Conservation (phyloP, 2,329 filamentous ascomycete species). For the Clarireedia paspali region DNA sequence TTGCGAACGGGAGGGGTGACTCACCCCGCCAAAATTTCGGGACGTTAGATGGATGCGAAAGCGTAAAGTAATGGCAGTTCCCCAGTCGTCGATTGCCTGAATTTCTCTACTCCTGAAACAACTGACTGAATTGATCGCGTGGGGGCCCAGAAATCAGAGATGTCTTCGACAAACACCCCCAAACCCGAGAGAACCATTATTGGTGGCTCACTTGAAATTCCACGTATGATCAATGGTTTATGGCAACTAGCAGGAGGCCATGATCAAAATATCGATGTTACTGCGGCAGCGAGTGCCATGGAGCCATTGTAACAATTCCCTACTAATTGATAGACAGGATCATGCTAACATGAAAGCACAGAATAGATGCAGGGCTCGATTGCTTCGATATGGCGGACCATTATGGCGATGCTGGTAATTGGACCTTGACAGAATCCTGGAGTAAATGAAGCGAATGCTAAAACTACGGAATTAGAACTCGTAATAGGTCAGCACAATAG, state of each 20-base stretch:
- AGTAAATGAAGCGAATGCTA: neutral
- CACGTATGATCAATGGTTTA: slow-evolving; percentile 13
- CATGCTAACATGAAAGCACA: neutral
- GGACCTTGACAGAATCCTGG: neutral
- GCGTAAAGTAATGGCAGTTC: too few relatives aligned
- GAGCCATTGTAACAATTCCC: slow-evolving; percentile 6
- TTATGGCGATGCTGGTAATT: slow-evolving; percentile 12
- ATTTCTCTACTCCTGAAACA: too few relatives aligned
- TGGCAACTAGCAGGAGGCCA: slow-evolving; percentile 18
- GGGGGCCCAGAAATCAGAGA: too few relatives aligned
- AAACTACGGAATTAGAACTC: neutral
- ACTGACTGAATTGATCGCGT: too few relatives aligned
- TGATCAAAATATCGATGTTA: slow-evolving; percentile 13
- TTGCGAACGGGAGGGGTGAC: too few relatives aligned
- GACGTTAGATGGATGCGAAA: too few relatives aligned
- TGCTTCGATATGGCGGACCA: slow-evolving; percentile 17
- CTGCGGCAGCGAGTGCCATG: slow-evolving; percentile 11
- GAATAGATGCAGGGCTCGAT: slow-evolving; percentile 10
- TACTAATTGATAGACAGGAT: too few relatives aligned
- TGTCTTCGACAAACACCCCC: too few relatives aligned
- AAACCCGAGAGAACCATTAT: neutral
- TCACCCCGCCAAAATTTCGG: too few relatives aligned
- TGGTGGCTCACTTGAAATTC: slow-evolving; percentile 10
- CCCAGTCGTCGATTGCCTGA: too few relatives aligned
- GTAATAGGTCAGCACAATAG: slow-evolving; percentile 9